Conservation (phyloP, 1,284 basidiomycete genomes). For the Hortiboletus rubellus region DNA sequence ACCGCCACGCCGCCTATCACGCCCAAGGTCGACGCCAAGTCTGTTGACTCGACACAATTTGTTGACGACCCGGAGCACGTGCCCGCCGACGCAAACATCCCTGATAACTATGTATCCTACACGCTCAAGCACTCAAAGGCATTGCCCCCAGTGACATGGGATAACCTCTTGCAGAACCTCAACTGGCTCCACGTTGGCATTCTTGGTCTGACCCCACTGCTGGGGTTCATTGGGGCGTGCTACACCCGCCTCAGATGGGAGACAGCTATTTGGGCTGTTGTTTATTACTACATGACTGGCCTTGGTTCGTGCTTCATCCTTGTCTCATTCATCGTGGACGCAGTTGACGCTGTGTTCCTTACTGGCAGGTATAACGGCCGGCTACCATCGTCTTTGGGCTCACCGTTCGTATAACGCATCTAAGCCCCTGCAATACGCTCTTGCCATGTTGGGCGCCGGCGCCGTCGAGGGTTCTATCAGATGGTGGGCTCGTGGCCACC, state of each 20-base stretch:
- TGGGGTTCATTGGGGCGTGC: slow-evolving; percentile 69
- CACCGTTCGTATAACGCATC: slow-evolving; percentile 92
- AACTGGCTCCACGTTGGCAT: slow-evolving; percentile 68
- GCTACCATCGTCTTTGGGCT: slow-evolving; percentile 93
- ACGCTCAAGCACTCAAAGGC: slow-evolving; percentile 77
- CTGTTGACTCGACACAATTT: slow-evolving; percentile 11
- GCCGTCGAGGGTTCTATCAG: slow-evolving; percentile 90
- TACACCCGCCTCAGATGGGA: slow-evolving; percentile 62
- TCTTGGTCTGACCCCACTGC: slow-evolving; percentile 69
- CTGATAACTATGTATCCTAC: slow-evolving; percentile 88
- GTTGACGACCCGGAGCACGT: slow-evolving; percentile 38
- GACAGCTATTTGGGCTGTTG: slow-evolving; percentile 69
- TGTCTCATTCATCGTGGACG: neutral
- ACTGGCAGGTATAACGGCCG: slow-evolving; percentile 60
- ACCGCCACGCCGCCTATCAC: slow-evolving; percentile 29
- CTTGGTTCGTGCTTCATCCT: slow-evolving; percentile 50
- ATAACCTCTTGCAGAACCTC: slow-evolving; percentile 69
- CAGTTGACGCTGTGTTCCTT: neutral
- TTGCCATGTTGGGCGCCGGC: slow-evolving; percentile 79
- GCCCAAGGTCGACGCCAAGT: slow-evolving; percentile 13
- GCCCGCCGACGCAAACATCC: slow-evolving; percentile 68
- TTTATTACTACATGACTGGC: slow-evolving; percentile 87
- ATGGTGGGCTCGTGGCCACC: slow-evolving; percentile 95
- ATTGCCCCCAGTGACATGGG: slow-evolving; percentile 74
- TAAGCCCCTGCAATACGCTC: slow-evolving; percentile 72